phyloP scores from a whole-genome alignment of 2,329 filamentous ascomycete genomes.

The Metarhizium brunneum region DNA sequence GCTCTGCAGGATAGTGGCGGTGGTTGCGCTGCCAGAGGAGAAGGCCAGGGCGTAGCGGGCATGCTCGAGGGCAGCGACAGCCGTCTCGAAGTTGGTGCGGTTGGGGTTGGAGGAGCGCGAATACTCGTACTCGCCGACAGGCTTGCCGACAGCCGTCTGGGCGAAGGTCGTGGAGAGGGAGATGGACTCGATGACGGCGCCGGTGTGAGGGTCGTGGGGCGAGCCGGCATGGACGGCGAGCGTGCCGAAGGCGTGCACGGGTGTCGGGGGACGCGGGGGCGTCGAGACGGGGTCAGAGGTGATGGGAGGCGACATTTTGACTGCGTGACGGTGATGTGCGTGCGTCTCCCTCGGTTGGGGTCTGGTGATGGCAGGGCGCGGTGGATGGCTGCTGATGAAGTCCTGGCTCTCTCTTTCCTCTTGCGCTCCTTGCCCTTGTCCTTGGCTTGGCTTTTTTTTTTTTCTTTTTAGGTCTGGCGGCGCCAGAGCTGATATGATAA shows the following conservation, averaged over 20 bases:
- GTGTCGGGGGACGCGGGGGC: constrained; percentile 61
- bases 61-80: constrained; percentile 85
- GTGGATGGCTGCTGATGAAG: no score
- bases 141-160: constrained; percentile 80
- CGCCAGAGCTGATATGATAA: neutral
- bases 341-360: neutral
- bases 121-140: constrained; percentile 87
- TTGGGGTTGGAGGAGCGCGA: constrained; percentile 91
- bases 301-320: constrained; percentile 20
- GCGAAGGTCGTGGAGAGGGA: constrained; percentile 94
- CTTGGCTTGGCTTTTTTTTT: neutral
- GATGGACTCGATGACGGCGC: constrained; percentile 93
- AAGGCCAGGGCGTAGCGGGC: constrained; percentile 91
- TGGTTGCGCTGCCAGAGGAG: constrained; percentile 87
- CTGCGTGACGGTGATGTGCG: neutral
- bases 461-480: neutral
- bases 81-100: constrained; percentile 85
- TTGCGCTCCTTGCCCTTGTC: no score
- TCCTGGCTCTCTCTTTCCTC: neutral
- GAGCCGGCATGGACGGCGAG: constrained; percentile 90
- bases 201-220: constrained; percentile 82
- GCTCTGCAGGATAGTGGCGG: constrained; percentile 86
- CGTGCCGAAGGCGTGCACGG: constrained; percentile 78
- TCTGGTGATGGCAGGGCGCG: neutral
- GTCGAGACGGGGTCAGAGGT: constrained; percentile 54